Percentiles rank a stretch among this genome's conserved stretches.
phyloP scores from a whole-genome alignment of 1,139 yeast genomes.

The Nakaseomyces sp. region DNA sequence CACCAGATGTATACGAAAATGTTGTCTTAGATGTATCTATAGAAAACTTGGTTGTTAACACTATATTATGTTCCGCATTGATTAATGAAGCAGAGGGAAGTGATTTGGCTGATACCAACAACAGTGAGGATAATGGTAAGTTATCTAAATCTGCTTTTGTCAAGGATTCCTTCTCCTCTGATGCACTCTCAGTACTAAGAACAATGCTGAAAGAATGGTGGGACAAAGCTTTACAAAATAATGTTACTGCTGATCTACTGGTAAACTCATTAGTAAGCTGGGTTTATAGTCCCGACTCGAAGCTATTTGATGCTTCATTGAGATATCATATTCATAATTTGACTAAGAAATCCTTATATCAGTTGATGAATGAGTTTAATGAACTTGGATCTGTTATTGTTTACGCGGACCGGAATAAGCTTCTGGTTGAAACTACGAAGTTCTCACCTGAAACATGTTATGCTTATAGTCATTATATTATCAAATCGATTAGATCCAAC shows the following conservation, averaged over 20 bases:
- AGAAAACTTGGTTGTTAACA: constrained; percentile 73
- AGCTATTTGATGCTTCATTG: constrained; percentile 65
- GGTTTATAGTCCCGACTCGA: constrained; percentile 73
- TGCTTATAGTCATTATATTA: constrained; percentile 84
- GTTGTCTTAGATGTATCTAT: constrained; percentile 74
- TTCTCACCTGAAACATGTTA: constrained; percentile 77
- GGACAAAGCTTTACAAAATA: constrained; percentile 73
- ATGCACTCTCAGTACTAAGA: constrained; percentile 64
- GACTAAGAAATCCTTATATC: constrained; percentile 75
- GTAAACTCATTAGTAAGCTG: constrained; percentile 77
- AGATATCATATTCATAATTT: constrained; percentile 84
- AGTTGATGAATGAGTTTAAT: constrained; percentile 71
- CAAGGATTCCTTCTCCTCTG: constrained; percentile 70
- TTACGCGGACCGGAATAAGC: constrained; percentile 70
- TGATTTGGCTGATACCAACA: constrained; percentile 52
- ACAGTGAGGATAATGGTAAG: constrained; percentile 15
- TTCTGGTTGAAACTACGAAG: constrained; percentile 68
- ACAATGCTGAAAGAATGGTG: constrained; percentile 83
- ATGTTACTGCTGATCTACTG: constrained; percentile 72
- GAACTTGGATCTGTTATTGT: constrained; percentile 70
- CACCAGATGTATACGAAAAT: constrained; percentile 72
- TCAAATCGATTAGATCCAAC: constrained; percentile 69
- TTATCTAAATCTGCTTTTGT: constrained; percentile 41
- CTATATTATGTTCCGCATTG: constrained; percentile 74
- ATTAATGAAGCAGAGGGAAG: constrained; percentile 88